Conservation (phyloP, 805 yeast species). For the Lachancea mirantina region DNA sequence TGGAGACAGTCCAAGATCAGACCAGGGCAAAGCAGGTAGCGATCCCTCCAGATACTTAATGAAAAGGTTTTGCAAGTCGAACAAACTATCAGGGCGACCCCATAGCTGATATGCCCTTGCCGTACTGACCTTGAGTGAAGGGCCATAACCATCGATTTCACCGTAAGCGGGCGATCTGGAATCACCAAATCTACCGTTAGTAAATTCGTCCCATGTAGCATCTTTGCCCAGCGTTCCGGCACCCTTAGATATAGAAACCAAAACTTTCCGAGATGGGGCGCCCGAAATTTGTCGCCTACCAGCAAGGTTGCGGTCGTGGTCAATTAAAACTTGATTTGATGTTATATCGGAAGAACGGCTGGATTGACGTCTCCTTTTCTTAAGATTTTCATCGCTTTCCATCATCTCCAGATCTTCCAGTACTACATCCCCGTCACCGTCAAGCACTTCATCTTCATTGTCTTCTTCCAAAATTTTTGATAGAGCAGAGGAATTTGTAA, state of each 20-base stretch:
- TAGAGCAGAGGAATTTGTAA: constrained; percentile 54
- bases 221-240: constrained; percentile 79
- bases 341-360: constrained; percentile 29
- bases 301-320: constrained; percentile 20
- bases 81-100: constrained; percentile 62
- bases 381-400: constrained; percentile 13
- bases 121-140: constrained; percentile 69
- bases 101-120: constrained; percentile 63
- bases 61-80: constrained; percentile 62
- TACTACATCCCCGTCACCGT: constrained; percentile 28
- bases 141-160: constrained; percentile 96
- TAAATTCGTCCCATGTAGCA: constrained; percentile 96
- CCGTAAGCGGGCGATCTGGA: constrained; percentile 96
- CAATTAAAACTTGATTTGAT: constrained; percentile 37
- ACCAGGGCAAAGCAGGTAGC: constrained; percentile 83
- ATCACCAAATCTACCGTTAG: constrained; percentile 93
- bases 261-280: constrained; percentile 43
- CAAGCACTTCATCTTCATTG: constrained; percentile 34
- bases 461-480: constrained; percentile 40
- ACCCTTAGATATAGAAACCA: constrained; percentile 75
- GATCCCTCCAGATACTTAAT: constrained; percentile 66
- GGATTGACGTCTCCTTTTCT: constrained; percentile 29
- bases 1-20: constrained; percentile 74
- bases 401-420: constrained; percentile 7
- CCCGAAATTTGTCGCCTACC: constrained; percentile 19